phyloP scores from a whole-genome alignment of 2,329 filamentous ascomycete genomes.

The Fusarium napiforme region DNA sequence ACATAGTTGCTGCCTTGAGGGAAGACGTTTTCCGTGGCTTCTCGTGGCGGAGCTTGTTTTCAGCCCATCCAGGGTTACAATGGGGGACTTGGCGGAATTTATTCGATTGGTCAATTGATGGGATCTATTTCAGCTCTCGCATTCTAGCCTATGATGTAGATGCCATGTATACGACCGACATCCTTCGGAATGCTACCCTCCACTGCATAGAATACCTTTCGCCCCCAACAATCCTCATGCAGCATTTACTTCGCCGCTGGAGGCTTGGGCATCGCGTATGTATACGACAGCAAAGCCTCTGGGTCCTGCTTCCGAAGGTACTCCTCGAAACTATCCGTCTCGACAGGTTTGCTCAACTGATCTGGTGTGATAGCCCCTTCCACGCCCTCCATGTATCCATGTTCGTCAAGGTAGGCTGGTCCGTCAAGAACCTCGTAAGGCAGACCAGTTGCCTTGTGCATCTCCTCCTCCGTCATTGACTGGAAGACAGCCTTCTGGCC shows the following conservation, averaged over 20 bases:
- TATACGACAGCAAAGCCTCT: conserved; percentile 12
- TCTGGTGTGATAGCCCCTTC: conserved; percentile 51
- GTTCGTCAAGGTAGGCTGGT: conserved; percentile 51
- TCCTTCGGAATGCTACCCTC: neutral
- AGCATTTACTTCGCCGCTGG: no score
- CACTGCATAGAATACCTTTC: accelerated
- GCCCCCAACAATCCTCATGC: no score
- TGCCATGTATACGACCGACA: neutral
- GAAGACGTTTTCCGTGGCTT: neutral
- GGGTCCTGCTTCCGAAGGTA: conserved; percentile 41
- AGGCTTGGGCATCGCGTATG: neutral
- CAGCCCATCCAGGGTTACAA: neutral
- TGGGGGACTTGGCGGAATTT: neutral
- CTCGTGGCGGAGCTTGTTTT: neutral
- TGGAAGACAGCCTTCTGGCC: conserved; percentile 50
- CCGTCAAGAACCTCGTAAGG: conserved; percentile 53
- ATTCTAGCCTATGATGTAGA: neutral
- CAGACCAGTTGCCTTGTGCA: conserved; percentile 50
- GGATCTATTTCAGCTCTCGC: accelerated
- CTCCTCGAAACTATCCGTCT: conserved; percentile 46
- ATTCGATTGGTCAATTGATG: neutral
- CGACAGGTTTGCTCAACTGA: conserved; percentile 51
- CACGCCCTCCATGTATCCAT: conserved; percentile 55
- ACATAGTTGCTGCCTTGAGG: no score
- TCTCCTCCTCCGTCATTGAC: conserved; percentile 45